Percentiles rank a stretch among this genome's conserved stretches.
phyloP scores from a whole-genome alignment of 83 land plant species.

The Picea abies region DNA sequence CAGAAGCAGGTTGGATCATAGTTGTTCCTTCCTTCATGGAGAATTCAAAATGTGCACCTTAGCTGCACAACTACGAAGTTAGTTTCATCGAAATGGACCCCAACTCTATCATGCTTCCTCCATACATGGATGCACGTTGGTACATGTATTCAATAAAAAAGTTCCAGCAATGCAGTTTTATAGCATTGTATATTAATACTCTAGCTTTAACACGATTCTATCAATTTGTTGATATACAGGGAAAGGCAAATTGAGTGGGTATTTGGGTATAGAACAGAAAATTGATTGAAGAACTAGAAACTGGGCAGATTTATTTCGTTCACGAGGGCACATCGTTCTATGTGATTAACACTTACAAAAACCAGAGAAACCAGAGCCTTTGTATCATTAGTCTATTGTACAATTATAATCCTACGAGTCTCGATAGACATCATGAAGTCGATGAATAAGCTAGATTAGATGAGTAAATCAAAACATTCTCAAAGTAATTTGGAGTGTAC shows the following conservation, averaged over 20 bases:
- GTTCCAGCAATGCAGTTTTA: too few relatives aligned
- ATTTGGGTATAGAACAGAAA: not conserved
- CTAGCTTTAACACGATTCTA: not conserved
- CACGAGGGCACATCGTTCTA: not conserved
- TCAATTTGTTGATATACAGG: not conserved
- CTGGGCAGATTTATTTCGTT: not conserved
- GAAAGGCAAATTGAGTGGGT: not conserved
- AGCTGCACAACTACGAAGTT: not conserved
- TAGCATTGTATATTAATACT: not conserved
- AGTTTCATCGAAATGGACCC: not conserved
- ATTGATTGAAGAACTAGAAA: not conserved
- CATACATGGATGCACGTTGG: not conserved
- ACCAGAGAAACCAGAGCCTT: not conserved
- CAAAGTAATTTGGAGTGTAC: too few relatives aligned
- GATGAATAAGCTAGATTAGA: not conserved
- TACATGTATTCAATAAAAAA: not conserved
- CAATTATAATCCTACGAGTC: not conserved
- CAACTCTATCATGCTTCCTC: slow-evolving; percentile 11
- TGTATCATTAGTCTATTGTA: not conserved
- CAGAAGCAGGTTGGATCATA: not conserved
- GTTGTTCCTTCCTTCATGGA: not conserved
- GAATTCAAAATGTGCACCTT: not conserved
- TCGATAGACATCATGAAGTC: not conserved
- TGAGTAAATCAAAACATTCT: too few relatives aligned
- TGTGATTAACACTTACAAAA: not conserved